Evolutionary conservation across 2,329 filamentous ascomycete genomes (phyloP), one percentile per base, ranked within the genome.

Genomic region (Emmonsia crescens): DNA sequence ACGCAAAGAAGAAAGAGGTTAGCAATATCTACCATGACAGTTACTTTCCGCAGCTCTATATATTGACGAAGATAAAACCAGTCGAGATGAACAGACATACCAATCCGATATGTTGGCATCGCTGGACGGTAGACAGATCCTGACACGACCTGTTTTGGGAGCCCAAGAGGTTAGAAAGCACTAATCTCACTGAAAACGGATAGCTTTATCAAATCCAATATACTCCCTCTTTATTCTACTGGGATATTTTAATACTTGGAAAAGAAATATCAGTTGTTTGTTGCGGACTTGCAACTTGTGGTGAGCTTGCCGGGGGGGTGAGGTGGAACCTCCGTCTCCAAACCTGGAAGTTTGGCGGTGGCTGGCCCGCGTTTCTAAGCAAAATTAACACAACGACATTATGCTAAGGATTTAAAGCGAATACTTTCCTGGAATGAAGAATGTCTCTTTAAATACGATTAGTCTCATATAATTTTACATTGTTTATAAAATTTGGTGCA

Each of bases 41-140:
- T n/a, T 42, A 42, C n/a, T 31, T 42, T 12, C n/a, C 12, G 21
- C 2, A 57, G 8, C 6, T 29, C 10, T 27, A 44, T 44, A 42
- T 31, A 19, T 16, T 31, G 16, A 42, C 27, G 19, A 60, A 36
- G 29, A 16, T 9, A 49, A 36, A 42, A 29, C 8, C 19, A 19
- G 31, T 38, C 6, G 31, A 57, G 16, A 44, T 46, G 21, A 36
- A 48, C 38, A 8, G 40, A 58, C 62, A 27, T 63, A 66, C 64
- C 64, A 60, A 66, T 64, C 40, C 64, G 63, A 60, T 66, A 66
- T 16, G 63, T 65, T 19, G 63, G 63, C 64, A 66, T 66, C 21
- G 8, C 29, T 38, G 16, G n/a, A 54, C n/a, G 2, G 12, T 36
- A 31, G 33, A n/a, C 8, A 9, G 27, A 51, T 29, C 16, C 2